Percentiles rank a stretch among this genome's conserved stretches.
Evolutionary conservation across 495 filamentous ascomycete genomes (phyloP).

Genomic region (Hyaloscypha variabilis): DNA sequence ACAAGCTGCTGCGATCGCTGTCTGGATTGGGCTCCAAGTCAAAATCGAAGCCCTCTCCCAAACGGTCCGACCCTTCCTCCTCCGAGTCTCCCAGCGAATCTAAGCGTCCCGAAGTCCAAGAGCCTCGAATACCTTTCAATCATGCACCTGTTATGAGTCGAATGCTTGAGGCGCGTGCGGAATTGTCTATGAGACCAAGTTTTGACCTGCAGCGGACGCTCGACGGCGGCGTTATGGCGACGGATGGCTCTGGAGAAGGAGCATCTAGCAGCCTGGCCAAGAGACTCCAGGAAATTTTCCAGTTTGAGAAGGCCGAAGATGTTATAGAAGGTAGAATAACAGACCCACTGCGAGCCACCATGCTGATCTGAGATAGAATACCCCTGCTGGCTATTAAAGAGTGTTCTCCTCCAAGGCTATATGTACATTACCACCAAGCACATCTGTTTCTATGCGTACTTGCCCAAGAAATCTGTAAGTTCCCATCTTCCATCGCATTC

Average conservation of each 20-base stretch:
- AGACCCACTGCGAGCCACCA: not conserved
- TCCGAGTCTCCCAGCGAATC: conserved; percentile 20
- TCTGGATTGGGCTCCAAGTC: conserved; percentile 48
- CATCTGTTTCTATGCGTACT: conserved; percentile 95
- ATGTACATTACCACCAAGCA: conserved; percentile 95
- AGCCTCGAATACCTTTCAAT: conserved; percentile 27
- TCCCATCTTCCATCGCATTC: not conserved
- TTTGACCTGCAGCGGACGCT: conserved; percentile 50
- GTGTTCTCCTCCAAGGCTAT: conserved; percentile 89
- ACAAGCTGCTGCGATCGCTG: conserved; percentile 61
- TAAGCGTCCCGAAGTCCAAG: conserved; percentile 12
- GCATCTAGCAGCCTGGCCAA: conserved; percentile 58
- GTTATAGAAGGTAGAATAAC: conserved; percentile 68
- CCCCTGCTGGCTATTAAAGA: conserved; percentile 91
- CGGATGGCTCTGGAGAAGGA: conserved; percentile 40
- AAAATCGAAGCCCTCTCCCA: conserved; percentile 33
- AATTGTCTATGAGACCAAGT: conserved; percentile 57
- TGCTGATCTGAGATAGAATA: conserved; percentile 64
- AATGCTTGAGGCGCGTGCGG: conserved; percentile 80
- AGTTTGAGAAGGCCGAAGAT: conserved; percentile 79
- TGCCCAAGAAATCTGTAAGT: conserved; percentile 84
- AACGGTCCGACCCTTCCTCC: conserved; percentile 22
- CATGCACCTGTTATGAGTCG: conserved; percentile 75
- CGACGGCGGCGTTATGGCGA: conserved; percentile 32
- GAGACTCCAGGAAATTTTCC: conserved; percentile 85